Base-by-base conservation (phyloP, 225 moss, liverwort and hornwort genomes). In the Sphagnum contortum region DNA sequence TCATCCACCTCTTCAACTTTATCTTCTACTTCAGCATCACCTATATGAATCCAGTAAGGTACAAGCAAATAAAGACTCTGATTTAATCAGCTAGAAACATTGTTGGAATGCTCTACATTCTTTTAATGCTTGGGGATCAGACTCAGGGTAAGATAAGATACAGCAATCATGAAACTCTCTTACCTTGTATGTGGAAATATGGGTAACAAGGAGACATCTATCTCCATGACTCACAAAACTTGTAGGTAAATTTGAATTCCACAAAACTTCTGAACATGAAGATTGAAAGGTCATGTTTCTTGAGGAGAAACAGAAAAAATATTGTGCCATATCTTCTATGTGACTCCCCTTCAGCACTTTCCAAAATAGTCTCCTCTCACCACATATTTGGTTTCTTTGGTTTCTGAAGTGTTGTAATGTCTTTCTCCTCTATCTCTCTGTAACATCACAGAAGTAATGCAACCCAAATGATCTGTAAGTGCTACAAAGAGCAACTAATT, bases 261-360 rank as follows among this genome's bases (percentile, higher is more conserved):
- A 29, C 29, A 29, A 29, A 29, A 29, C 29, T 29, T 29, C 29
- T 29, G 29, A 29, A 29, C 29, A 29, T 29, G 29, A 29, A 29
- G 29, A 29, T 29, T 29, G 6, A 4, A 51, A 45, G 6, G 68
- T 62, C 52, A 9, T n/a, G 78, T 80, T 77, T 81, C 80, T 54
- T 59, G 61, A 11, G 84, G 84, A 12, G 80, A 29, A 29, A 29
- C 29, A 29, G 29, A 29, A 80, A 78, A 84, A 44, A 84, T 70
- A 3, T 75, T 78, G 69, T 81, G 75, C 84, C 80, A 84, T 6
- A 84, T 72, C 66, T 73, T 78, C 78, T 81, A 29, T 81, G 44
- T 11, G 57, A 2, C 14, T 73, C 73, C 65, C 81, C 84, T 59
- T 84, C 75, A 3, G 62, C 2, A 67, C 73, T 84, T 71, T 81